phyloP scores from a whole-genome alignment of 2,329 filamentous ascomycete species.

The Daldinia sp. region DNA sequence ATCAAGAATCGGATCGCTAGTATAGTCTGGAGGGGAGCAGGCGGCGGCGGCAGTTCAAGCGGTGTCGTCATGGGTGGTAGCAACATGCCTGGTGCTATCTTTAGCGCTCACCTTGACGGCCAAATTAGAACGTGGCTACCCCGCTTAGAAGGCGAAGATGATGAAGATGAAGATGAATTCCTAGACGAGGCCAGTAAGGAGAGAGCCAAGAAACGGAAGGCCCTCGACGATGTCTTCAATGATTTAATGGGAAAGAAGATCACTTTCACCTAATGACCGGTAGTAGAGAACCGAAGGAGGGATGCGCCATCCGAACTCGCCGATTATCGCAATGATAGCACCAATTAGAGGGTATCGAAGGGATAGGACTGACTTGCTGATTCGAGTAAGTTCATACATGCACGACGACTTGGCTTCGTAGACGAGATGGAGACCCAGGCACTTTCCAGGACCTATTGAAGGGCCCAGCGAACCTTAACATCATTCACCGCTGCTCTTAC shows the following conservation, averaged over 20 bases:
- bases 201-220: slow-evolving; percentile 78
- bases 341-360: not conserved
- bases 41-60: slow-evolving; percentile 68
- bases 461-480: slow-evolving; percentile 1
- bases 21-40: slow-evolving; percentile 76
- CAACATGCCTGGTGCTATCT: slow-evolving; percentile 69
- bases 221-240: slow-evolving; percentile 82
- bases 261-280: slow-evolving; percentile 63
- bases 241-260: slow-evolving; percentile 80
- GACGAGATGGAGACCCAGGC: slow-evolving; percentile 10
- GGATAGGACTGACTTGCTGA: not conserved
- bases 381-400: slow-evolving; percentile 11
- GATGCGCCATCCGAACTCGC: not conserved
- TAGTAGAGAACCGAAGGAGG: not conserved
- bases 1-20: slow-evolving; percentile 77
- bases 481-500: slow-evolving; percentile 36
- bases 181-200: slow-evolving; percentile 56
- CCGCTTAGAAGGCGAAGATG: slow-evolving; percentile 62
- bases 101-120: slow-evolving; percentile 86
- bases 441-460: slow-evolving; percentile 2
- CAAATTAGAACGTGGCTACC: slow-evolving; percentile 85
- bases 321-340: slow-evolving; percentile 6
- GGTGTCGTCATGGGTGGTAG: slow-evolving; percentile 71
- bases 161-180: slow-evolving; percentile 62
- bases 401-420: slow-evolving; percentile 25